These are phyloP conservation scores for Mucor piriformis DNA, from an alignment of 371 early-diverging fungal species.

Conservation along the genomic window DNA sequence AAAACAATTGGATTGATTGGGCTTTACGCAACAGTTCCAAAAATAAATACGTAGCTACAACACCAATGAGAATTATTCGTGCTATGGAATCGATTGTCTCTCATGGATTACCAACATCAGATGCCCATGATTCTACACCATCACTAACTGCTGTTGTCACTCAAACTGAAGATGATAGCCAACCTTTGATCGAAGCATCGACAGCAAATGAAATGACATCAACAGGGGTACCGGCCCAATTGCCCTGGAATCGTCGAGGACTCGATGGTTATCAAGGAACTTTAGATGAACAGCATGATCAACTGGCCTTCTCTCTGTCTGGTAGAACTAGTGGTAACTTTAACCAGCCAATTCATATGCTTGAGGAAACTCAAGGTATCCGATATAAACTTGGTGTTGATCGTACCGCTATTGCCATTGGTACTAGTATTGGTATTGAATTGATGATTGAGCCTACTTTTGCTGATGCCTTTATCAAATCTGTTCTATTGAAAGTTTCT, in stretches of 20 bases:
- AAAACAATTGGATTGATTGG: constrained; percentile 16
- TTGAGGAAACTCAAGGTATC: constrained; percentile 22
- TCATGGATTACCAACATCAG: neutral
- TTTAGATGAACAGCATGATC: constrained; percentile 46
- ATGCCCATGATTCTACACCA: neutral
- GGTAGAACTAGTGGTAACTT: constrained; percentile 35
- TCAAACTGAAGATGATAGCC: neutral
- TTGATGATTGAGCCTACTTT: constrained; percentile 37
- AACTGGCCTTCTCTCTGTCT: constrained; percentile 34
- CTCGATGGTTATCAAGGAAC: constrained; percentile 21
- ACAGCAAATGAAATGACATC: neutral
- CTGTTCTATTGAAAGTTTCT: constrained; percentile 21
- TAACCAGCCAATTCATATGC: neutral
- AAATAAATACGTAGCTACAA: constrained; percentile 13
- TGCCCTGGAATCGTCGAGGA: constrained; percentile 20
- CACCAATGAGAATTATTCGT: constrained; percentile 28
- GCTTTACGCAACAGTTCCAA: constrained; percentile 14
- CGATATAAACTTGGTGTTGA: constrained; percentile 41
- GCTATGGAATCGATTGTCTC: constrained; percentile 25
- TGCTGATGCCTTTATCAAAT: constrained; percentile 20
- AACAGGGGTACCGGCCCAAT: neutral
- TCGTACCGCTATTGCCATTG: constrained; percentile 45
- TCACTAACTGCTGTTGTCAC: neutral
- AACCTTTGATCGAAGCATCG: neutral
- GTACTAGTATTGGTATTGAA: constrained; percentile 43